These are phyloP conservation scores for Salvia rosmarinus DNA, from an alignment of 257 asterid species.

Conservation along the genomic window DNA sequence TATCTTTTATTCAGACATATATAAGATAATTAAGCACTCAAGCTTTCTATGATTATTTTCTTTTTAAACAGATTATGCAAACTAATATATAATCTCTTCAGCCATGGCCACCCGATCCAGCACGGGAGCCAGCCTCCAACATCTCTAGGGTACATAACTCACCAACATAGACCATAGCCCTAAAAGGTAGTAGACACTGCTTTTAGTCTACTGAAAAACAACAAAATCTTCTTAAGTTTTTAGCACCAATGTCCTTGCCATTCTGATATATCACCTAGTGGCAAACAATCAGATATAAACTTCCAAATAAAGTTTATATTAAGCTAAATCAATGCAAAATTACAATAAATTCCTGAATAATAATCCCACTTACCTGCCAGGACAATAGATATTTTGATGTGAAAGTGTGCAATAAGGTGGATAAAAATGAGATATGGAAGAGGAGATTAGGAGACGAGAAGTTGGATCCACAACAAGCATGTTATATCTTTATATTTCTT, in stretches of 20 bases:
- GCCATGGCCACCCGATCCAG: no score
- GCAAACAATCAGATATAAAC: slow-evolving; percentile 29
- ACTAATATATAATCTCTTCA: no score
- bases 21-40: no score
- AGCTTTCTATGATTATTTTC: no score
- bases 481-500: no score
- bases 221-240: slow-evolving; percentile 6
- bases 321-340: slow-evolving; percentile 27
- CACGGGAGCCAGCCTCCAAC: no score
- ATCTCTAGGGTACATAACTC: slow-evolving; percentile 91
- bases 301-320: slow-evolving; percentile 19
- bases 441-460: no score
- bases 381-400: slow-evolving; percentile 87
- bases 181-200: slow-evolving; percentile 92
- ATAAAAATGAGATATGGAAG: no score
- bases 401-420: no score
- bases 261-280: slow-evolving; percentile 19
- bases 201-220: slow-evolving; percentile 92
- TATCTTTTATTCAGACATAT: no score
- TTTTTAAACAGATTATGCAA: no score
- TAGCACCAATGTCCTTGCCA: slow-evolving; percentile 13
- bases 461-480: no score
- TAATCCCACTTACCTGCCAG: slow-evolving; percentile 72
- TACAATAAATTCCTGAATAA: slow-evolving; percentile 20
- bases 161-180: slow-evolving; percentile 99